Conservation (phyloP, 164 flowering plant species). For the Macadamia tetraphylla region DNA sequence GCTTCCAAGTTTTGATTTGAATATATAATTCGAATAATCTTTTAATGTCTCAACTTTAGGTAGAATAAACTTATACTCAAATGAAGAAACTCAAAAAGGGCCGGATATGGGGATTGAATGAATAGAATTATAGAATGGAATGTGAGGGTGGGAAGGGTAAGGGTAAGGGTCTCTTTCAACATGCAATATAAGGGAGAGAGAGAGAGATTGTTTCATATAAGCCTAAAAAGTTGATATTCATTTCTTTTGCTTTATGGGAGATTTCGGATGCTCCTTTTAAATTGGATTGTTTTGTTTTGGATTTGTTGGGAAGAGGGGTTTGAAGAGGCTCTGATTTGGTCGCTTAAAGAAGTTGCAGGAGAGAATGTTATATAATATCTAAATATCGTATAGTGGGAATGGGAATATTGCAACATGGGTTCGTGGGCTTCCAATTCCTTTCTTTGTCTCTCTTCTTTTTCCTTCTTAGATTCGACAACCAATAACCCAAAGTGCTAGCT, state of each 20-base stretch:
- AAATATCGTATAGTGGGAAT: slow-evolving; percentile 39
- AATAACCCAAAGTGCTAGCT: too few relatives aligned
- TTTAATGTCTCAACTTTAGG: too few relatives aligned
- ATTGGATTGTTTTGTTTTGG: background rate
- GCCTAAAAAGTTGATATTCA: slow-evolving; percentile 65
- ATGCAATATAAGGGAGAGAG: slow-evolving; percentile 28
- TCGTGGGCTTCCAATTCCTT: background rate
- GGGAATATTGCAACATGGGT: slow-evolving; percentile 63
- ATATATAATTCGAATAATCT: too few relatives aligned
- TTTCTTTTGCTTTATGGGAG: slow-evolving; percentile 48
- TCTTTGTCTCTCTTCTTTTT: background rate
- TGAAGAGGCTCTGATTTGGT: slow-evolving; percentile 46
- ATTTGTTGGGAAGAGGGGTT: slow-evolving; percentile 14
- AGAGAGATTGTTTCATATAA: slow-evolving; percentile 28
- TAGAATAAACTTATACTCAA: too few relatives aligned
- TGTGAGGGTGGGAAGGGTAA: background rate
- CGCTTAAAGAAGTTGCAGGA: slow-evolving; percentile 59
- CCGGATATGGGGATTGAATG: too few relatives aligned
- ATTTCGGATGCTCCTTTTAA: slow-evolving; percentile 37
- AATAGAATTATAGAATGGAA: background rate
- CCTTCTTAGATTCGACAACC: background rate
- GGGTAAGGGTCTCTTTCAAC: slow-evolving; percentile 35
- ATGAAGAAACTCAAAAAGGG: too few relatives aligned
- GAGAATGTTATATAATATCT: background rate
- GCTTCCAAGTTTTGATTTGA: too few relatives aligned